Percentiles rank a stretch among this genome's conserved stretches.
Evolutionary conservation across 345 rosid genomes (phyloP).

Genomic region (Moricandia moricandioides): DNA sequence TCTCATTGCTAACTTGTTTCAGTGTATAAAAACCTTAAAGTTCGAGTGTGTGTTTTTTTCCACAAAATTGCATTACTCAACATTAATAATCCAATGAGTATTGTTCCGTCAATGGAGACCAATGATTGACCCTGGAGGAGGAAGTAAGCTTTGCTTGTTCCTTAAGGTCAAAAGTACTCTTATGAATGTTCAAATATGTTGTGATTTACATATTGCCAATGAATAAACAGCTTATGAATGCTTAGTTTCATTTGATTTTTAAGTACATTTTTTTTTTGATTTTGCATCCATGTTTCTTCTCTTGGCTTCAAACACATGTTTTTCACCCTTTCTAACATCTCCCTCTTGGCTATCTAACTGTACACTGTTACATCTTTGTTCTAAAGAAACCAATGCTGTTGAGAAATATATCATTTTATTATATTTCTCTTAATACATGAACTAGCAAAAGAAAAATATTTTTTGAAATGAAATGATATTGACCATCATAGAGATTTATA

Average conservation of each 20-base stretch:
- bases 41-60: not conserved
- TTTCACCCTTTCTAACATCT: not conserved
- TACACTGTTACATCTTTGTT: not conserved
- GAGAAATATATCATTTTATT: conserved; percentile 30
- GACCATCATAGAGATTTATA: conserved; percentile 25
- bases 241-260: not conserved
- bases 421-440: conserved; percentile 21
- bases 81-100: not conserved
- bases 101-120: conserved; percentile 40
- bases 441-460: conserved; percentile 8
- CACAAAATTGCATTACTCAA: not conserved
- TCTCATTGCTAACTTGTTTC: conserved; percentile 7
- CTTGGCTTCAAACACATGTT: not conserved
- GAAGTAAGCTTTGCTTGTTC: not conserved
- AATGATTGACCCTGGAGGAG: not conserved
- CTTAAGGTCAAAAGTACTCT: not conserved
- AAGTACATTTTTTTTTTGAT: not conserved
- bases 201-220: not conserved
- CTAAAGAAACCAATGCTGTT: not conserved
- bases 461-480: conserved; percentile 7
- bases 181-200: not conserved
- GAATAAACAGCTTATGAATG: not conserved
- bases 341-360: not conserved
- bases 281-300: not conserved
- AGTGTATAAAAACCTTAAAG: conserved; percentile 1